These are phyloP conservation scores for Asterionellopsis glacialis DNA, from an alignment of 108 stramenopile genomes.

Conservation along the genomic window DNA sequence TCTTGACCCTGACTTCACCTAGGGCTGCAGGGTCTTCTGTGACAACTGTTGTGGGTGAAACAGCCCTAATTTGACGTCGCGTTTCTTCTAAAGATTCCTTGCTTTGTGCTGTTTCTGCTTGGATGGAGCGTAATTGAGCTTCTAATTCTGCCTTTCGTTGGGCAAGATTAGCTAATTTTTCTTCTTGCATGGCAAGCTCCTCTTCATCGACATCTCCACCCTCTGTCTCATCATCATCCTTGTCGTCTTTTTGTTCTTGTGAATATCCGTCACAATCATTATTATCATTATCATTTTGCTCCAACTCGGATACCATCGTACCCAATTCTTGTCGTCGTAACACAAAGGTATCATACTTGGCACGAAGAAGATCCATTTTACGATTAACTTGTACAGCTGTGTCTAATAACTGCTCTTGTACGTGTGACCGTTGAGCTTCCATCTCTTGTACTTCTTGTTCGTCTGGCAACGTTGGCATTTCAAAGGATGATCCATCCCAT, in stretches of 20 bases:
- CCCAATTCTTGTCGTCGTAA: constrained; percentile 13
- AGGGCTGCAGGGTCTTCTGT: background rate
- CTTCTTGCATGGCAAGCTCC: constrained; percentile 18
- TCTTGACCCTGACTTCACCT: constrained; percentile 13
- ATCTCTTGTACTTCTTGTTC: constrained; percentile 16
- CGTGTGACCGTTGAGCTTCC: constrained; percentile 9
- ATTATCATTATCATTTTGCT: constrained; percentile 8
- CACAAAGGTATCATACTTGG: constrained; percentile 15
- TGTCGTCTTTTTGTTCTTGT: constrained; percentile 13
- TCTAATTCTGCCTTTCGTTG: constrained; percentile 1
- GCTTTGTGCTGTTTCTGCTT: constrained; percentile 4
- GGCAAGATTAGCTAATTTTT: constrained; percentile 7
- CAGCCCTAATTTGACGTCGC: background rate
- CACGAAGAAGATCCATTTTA: constrained; percentile 6
- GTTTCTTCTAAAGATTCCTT: background rate
- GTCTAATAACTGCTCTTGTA: background rate
- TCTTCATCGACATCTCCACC: constrained; percentile 15
- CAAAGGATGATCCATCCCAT: constrained; percentile 15
- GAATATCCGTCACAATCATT: background rate
- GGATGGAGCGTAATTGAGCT: background rate
- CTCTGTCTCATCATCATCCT: constrained; percentile 4
- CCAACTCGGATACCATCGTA: constrained; percentile 14
- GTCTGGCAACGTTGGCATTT: constrained; percentile 9
- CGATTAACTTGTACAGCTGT: constrained; percentile 14
- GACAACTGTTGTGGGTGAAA: background rate